Percentiles rank a stretch among this genome's conserved stretches.
Conservation (phyloP, 768 basidiomycete species). For the Pleurotus eryngii region DNA sequence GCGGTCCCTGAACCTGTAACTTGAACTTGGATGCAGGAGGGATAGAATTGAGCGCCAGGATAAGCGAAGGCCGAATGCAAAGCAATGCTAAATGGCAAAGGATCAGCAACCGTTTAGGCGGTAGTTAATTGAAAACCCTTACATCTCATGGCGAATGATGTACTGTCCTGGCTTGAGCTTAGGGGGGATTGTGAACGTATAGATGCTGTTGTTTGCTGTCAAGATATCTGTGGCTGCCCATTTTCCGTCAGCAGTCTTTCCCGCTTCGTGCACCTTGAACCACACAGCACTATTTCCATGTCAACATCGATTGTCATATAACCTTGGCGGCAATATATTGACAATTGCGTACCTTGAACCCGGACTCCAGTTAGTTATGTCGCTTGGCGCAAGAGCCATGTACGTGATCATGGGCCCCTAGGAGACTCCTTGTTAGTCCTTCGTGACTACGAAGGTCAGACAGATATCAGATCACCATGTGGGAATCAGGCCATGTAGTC, state of each 20-base stretch:
- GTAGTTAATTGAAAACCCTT: slow-evolving; percentile 5
- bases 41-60: slow-evolving; percentile 43
- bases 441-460: background rate
- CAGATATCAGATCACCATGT: slow-evolving; percentile 15
- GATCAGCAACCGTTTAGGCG: background rate
- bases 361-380: slow-evolving; percentile 41
- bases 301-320: background rate
- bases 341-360: slow-evolving; percentile 30
- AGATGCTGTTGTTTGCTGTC: slow-evolving; percentile 35
- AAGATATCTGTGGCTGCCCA: slow-evolving; percentile 44
- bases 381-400: slow-evolving; percentile 41
- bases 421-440: background rate
- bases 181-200: slow-evolving; percentile 44
- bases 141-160: slow-evolving; percentile 47
- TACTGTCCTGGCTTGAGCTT: slow-evolving; percentile 46
- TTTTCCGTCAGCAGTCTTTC: slow-evolving; percentile 40
- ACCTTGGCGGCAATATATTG: background rate
- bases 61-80: slow-evolving; percentile 35
- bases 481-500: slow-evolving; percentile 36
- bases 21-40: slow-evolving; percentile 42
- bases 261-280: slow-evolving; percentile 48
- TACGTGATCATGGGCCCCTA: slow-evolving; percentile 45
- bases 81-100: slow-evolving; percentile 28
- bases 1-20: slow-evolving; percentile 44
- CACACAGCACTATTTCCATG: slow-evolving; percentile 35